Evolutionary conservation across 2,329 filamentous ascomycete species (phyloP).

Genomic region (Pseudopithomyces chartarum): DNA sequence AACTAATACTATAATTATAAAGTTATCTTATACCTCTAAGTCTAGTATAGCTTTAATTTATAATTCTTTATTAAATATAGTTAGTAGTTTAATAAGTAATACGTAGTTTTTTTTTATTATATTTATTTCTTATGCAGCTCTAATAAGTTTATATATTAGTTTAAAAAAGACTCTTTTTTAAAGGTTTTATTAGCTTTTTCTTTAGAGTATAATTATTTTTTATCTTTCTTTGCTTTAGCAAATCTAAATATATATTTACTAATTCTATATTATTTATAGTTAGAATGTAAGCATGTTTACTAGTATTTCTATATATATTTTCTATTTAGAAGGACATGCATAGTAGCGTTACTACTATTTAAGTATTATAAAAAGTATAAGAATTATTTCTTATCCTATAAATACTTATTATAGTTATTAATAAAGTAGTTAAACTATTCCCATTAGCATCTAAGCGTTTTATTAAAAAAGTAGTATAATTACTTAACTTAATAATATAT

Average conservation of each 20-base stretch:
- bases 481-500: neutral
- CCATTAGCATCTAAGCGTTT: neutral
- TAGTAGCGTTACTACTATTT: neutral
- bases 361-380: neutral
- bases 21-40: neutral
- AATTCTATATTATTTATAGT: neutral
- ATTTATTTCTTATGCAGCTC: neutral
- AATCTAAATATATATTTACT: neutral
- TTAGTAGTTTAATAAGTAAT: neutral
- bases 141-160: neutral
- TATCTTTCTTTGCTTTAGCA: too few species aligned
- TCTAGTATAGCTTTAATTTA: neutral
- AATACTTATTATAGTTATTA: neutral
- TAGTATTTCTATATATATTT: neutral
- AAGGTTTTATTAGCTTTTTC: too few species aligned
- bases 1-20: neutral
- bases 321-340: neutral
- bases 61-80: neutral
- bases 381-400: neutral
- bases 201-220: too few species aligned
- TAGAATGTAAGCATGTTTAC: neutral
- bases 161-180: neutral
- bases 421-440: neutral
- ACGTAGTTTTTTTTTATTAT: neutral
- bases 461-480: neutral